These are phyloP conservation scores for Hibiscus tridactylites DNA, from an alignment of 345 rosid species.

Conservation along the genomic window DNA sequence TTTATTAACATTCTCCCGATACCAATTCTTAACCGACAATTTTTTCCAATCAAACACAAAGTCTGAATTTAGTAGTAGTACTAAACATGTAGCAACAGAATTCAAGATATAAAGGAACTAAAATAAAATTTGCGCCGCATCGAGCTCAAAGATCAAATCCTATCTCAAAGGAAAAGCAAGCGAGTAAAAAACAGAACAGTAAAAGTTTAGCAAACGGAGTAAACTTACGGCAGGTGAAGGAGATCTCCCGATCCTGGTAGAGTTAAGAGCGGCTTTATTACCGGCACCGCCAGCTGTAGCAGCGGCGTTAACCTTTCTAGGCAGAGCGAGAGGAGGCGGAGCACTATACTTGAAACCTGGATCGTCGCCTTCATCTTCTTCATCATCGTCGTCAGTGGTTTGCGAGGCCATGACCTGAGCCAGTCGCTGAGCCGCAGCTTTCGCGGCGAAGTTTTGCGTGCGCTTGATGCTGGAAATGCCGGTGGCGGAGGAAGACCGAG, in stretches of 20 bases:
- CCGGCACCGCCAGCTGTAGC: slow-evolving; percentile 2
- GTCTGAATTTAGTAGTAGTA: neutral
- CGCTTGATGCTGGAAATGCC: slow-evolving; percentile 76
- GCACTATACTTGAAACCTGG: slow-evolving; percentile 78
- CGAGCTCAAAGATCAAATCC: neutral
- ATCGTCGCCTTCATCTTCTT: slow-evolving; percentile 51
- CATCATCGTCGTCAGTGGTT: slow-evolving; percentile 71
- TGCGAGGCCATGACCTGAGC: slow-evolving; percentile 99
- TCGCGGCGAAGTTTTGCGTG: slow-evolving; percentile 87
- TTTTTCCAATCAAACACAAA: neutral
- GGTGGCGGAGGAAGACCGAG: slow-evolving; percentile 58
- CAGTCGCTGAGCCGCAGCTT: slow-evolving; percentile 89
- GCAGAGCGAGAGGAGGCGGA: slow-evolving; percentile 70
- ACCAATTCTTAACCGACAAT: neutral
- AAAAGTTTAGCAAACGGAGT: neutral
- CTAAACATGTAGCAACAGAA: neutral
- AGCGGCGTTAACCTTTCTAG: slow-evolving; percentile 28
- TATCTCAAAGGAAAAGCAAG: neutral
- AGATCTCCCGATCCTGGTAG: slow-evolving; percentile 63
- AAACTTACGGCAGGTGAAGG: slow-evolving; percentile 76
- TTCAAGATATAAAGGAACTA: slow-evolving; percentile 2
- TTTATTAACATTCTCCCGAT: neutral
- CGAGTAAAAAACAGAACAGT: neutral
- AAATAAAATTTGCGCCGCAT: neutral
- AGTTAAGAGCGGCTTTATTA: slow-evolving; percentile 24